Evolutionary conservation across 805 yeast genomes (phyloP).

Genomic region (Debaryomyces castellii): DNA sequence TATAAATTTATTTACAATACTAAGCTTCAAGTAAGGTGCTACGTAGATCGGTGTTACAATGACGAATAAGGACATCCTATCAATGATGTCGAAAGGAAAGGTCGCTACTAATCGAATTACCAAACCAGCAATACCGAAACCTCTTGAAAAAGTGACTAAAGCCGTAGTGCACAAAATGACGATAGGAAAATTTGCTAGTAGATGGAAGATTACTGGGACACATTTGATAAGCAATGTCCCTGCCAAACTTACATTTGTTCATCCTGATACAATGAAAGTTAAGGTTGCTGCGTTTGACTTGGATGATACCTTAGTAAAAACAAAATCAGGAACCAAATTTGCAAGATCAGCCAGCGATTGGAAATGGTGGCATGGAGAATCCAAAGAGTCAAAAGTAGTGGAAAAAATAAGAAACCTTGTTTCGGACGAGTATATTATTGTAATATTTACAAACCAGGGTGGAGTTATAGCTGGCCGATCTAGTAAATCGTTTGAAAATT

Average conservation of each 20-base stretch:
- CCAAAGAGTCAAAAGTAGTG: constrained; percentile 16
- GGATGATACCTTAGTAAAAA: constrained; percentile 72
- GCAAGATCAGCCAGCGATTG: constrained; percentile 68
- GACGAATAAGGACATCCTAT: constrained; percentile 10
- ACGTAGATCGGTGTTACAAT: too few species aligned
- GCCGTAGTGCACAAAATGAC: not conserved
- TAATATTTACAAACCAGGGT: constrained; percentile 87
- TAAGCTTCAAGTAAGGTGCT: too few species aligned
- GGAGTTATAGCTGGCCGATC: constrained; percentile 45
- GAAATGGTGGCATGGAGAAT: constrained; percentile 44
- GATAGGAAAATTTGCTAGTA: constrained; percentile 2
- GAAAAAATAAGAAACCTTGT: constrained; percentile 20
- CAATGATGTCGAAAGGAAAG: constrained; percentile 8
- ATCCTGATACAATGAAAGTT: constrained; percentile 8
- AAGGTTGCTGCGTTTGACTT: constrained; percentile 77
- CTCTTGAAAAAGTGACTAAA: not conserved
- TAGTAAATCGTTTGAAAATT: constrained; percentile 36
- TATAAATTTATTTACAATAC: not conserved
- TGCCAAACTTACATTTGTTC: constrained; percentile 3
- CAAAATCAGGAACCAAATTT: constrained; percentile 63
- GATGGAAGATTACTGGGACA: constrained; percentile 35
- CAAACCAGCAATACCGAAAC: not conserved
- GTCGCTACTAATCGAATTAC: constrained; percentile 4
- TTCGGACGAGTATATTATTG: constrained; percentile 41
- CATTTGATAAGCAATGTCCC: constrained; percentile 47